Base-by-base conservation (phyloP, 768 basidiomycete species). In the Lactifluus hygrophoroides region DNA sequence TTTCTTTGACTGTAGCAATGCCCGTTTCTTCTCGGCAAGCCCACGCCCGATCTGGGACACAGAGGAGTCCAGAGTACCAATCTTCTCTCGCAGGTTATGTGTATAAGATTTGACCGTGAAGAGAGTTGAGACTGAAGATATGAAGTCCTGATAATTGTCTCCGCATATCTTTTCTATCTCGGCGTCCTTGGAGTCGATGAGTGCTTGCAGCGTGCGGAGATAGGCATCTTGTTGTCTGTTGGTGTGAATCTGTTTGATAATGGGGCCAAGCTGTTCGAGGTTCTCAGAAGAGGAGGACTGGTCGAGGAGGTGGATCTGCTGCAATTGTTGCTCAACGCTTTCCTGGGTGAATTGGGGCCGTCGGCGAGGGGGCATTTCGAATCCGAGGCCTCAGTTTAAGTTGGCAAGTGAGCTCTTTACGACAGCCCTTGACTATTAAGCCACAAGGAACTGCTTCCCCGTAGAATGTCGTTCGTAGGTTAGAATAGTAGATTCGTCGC, bases 101-200 rank as follows among this genome's bases (percentile, higher is more conserved):
- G 96, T 98, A 68, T 96, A 97, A 19, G 94, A 92, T 71, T 97
- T 88, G 69, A 99, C 92, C 47, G 88, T 87, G 72, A 97, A 88
- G 61, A 99, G 78, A 3, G 94, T 97, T n/a, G 93, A 92, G 16
- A 97, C 94, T 19, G 94, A 96, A 28, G 88, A 86, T 34, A 97
- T 94, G 66, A 99, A 99, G 73, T 98, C 95, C 73, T 94, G 92
- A 67, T 98, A 97, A 71, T 98, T 98, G 65, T 93, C 89, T 57
- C 85, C 82, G 73, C 96, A 98, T 70, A 97, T 94, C 59, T 82
- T 84, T 74, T 98, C 92, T 70, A 99, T 99, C 72, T 98, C 95
- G 60, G 81, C 79, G 70, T 99, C 96, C 74, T 97, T 96, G 63
- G 93, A 84, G 67, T 92, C 85, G 58, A 97, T 87, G 66, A 97